phyloP scores from a whole-genome alignment of 495 filamentous ascomycete genomes.

The Friedmanniomyces simplex region DNA sequence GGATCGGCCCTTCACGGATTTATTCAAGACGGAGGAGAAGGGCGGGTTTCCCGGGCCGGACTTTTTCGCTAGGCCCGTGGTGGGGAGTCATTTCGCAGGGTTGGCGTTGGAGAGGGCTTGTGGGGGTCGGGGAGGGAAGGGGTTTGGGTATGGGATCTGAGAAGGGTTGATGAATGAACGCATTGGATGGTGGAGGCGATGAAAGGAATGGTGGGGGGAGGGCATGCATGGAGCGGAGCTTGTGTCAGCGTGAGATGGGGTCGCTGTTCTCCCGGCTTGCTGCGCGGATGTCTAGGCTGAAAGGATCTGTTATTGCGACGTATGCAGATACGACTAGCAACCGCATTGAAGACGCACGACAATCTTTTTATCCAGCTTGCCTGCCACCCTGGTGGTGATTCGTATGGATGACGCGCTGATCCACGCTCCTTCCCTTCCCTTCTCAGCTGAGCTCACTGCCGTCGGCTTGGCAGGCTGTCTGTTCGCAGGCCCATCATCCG shows the following conservation, averaged over 20 bases:
- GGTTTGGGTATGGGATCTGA: not conserved
- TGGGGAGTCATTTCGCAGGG: constrained; percentile 34
- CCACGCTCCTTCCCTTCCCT: no score
- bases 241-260: not conserved
- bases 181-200: not conserved
- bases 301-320: no score
- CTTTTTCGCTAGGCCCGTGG: constrained; percentile 34
- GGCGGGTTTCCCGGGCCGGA: constrained; percentile 31
- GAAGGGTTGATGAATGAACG: not conserved
- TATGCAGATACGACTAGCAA: no score
- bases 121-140: constrained; percentile 15
- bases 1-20: constrained; percentile 33
- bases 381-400: no score
- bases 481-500: no score
- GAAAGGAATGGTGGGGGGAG: not conserved
- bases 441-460: no score
- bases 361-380: no score
- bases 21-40: constrained; percentile 33
- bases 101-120: constrained; percentile 35
- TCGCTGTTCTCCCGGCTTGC: no score
- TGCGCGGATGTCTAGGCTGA: no score
- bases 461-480: no score
- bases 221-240: not conserved
- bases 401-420: no score
- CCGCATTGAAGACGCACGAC: no score